Conservation (phyloP, 208 protist species). For the Trypanosoma rangeli region DNA sequence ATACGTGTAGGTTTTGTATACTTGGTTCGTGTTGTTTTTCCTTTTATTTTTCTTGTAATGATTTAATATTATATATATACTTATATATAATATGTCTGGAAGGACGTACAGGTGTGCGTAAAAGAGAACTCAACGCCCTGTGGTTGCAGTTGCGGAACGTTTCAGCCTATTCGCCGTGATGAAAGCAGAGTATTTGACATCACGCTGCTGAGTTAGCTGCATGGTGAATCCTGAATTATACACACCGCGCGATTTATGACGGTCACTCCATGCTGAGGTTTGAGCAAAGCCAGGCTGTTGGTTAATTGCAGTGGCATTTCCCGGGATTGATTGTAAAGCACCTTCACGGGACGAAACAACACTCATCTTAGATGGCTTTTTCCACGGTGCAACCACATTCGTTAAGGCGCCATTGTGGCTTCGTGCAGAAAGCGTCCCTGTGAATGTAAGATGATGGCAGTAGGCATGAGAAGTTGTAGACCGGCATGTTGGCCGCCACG, state of each 20-base stretch:
- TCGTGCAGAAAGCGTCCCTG: neutral
- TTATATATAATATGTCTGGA: no score
- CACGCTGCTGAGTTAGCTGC: neutral
- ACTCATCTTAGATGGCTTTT: neutral
- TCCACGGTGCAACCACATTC: neutral
- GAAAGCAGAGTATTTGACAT: neutral
- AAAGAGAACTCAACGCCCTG: constrained; percentile 1
- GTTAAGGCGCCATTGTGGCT: neutral
- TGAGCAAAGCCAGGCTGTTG: neutral
- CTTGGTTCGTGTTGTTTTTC: no score
- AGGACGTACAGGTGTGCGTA: neutral
- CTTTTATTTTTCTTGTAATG: no score
- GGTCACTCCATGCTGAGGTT: neutral
- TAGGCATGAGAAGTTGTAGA: neutral
- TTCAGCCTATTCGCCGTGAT: constrained; percentile 11
- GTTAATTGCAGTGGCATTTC: neutral
- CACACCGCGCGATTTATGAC: neutral
- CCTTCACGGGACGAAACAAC: neutral
- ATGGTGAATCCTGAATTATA: neutral
- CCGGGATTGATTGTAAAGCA: neutral
- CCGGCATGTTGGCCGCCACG: neutral
- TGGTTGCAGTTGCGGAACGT: constrained; percentile 8
- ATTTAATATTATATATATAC: no score
- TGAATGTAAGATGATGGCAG: neutral
- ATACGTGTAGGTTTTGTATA: no score